Evolutionary conservation across 371 early-diverging fungal genomes (phyloP).

Genomic region (Circinella umbellata): DNA sequence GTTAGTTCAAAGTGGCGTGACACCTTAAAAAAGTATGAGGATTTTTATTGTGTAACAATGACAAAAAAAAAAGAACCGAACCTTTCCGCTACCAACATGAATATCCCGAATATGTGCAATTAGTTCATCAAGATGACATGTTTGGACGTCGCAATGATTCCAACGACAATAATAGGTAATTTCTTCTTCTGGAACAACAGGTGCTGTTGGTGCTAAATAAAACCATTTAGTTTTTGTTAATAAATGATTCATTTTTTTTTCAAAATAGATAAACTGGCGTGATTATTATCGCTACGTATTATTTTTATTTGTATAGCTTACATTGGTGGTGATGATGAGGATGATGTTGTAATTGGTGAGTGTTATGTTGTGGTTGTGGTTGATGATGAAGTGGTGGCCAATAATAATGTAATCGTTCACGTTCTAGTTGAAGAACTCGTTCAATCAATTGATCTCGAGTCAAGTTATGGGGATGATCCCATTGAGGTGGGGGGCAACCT

Average conservation of each 20-base stretch:
- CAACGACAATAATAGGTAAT: constrained; percentile 53
- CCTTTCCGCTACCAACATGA: constrained; percentile 70
- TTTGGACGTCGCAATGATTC: constrained; percentile 56
- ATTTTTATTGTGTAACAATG: no score
- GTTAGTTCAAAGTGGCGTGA: constrained; percentile 4
- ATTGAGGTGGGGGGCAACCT: constrained; percentile 3
- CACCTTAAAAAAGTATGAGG: neutral
- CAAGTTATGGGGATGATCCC: constrained; percentile 22
- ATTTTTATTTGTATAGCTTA: constrained; percentile 21
- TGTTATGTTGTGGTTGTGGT: neutral
- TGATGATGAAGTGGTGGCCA: constrained; percentile 7
- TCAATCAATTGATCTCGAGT: constrained; percentile 43
- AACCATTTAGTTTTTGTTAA: neutral
- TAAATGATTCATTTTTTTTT: neutral
- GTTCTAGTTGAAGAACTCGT: constrained; percentile 39
- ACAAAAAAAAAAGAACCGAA: neutral
- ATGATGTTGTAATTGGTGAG: neutral
- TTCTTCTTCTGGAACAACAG: constrained; percentile 7
- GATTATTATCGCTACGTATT: constrained; percentile 2
- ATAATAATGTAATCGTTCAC: constrained; percentile 27
- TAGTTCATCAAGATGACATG: constrained; percentile 54
- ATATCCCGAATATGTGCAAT: constrained; percentile 65
- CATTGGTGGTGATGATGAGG: neutral
- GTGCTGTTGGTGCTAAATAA: neutral
- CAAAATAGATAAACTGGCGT: constrained; percentile 13